phyloP scores from a whole-genome alignment of 257 asterid species.

The Euphrasia confusa region DNA sequence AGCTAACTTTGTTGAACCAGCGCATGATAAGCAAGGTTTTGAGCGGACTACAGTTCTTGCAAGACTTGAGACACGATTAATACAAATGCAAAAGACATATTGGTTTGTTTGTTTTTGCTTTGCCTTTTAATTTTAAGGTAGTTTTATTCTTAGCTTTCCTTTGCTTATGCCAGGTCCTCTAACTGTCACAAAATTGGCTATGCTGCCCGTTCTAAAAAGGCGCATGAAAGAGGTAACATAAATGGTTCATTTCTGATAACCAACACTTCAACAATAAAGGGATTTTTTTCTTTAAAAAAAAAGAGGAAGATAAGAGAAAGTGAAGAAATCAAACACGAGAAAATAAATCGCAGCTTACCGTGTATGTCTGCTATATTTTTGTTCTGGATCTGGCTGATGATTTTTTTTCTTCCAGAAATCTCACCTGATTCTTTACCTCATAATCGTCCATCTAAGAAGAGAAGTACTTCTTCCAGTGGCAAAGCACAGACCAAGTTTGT shows the following conservation, averaged over 20 bases:
- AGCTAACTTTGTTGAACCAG: conserved; percentile 98
- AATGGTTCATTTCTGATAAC: background rate
- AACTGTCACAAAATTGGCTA: conserved; percentile 86
- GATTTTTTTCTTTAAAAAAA: background rate
- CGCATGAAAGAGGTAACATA: conserved; percentile 44
- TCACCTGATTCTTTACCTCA: conserved; percentile 33
- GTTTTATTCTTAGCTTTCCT: conserved; percentile 15
- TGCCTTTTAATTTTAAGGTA: background rate
- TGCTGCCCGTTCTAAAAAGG: conserved; percentile 56
- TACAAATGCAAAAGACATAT: conserved; percentile 75
- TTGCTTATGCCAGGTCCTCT: conserved; percentile 49
- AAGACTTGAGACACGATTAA: conserved; percentile 67
- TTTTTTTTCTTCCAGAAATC: conserved; percentile 35
- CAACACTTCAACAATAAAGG: background rate
- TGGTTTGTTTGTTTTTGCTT: conserved; percentile 49
- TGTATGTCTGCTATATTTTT: conserved; percentile 17
- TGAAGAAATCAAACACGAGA: background rate
- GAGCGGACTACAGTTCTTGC: conserved; percentile 90
- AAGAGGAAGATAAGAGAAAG: background rate
- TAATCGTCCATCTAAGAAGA: conserved; percentile 30
- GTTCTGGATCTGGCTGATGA: conserved; percentile 18
- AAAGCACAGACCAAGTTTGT: conserved; percentile 33
- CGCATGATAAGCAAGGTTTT: conserved; percentile 98
- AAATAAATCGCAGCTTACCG: background rate
- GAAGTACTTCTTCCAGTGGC: conserved; percentile 25